A percentile compares a stretch with the other conserved stretches of the same genome.
phyloP scores from a whole-genome alignment of 495 filamentous ascomycete species.

The Penicillium paradoxum region DNA sequence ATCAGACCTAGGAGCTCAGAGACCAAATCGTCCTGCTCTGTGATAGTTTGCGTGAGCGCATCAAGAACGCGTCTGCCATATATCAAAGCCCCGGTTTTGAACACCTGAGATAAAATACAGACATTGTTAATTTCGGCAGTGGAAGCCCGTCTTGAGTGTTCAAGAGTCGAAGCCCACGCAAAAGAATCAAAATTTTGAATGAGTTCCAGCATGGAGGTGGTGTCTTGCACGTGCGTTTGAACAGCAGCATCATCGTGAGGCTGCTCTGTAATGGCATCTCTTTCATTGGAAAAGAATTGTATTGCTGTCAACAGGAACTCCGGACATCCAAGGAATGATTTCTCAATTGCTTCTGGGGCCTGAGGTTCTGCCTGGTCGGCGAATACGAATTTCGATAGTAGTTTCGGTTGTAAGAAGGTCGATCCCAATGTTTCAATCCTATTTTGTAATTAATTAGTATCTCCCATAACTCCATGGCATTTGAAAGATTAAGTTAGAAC shows the following conservation, averaged over 20 bases:
- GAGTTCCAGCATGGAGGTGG: slow-evolving; percentile 16
- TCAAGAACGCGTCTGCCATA: slow-evolving; percentile 34
- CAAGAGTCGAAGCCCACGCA: slow-evolving; percentile 26
- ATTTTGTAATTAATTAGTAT: not conserved
- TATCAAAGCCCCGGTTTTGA: slow-evolving; percentile 28
- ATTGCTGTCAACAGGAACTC: slow-evolving; percentile 34
- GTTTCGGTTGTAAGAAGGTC: slow-evolving; percentile 41
- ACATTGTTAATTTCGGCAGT: slow-evolving; percentile 21
- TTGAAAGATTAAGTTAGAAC: too few species aligned
- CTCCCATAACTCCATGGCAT: not conserved
- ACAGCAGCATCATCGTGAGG: not conserved
- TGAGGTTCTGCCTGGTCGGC: slow-evolving; percentile 11
- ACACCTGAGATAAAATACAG: slow-evolving; percentile 22
- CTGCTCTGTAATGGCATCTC: slow-evolving; percentile 27
- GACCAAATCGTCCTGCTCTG: slow-evolving; percentile 30
- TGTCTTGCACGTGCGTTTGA: slow-evolving; percentile 10
- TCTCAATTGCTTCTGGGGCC: slow-evolving; percentile 27
- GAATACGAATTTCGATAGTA: slow-evolving; percentile 23
- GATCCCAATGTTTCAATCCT: slow-evolving; percentile 41
- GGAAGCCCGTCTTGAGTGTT: slow-evolving; percentile 29
- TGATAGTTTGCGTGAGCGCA: slow-evolving; percentile 13
- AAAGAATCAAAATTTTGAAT: slow-evolving; percentile 32
- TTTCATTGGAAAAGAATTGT: slow-evolving; percentile 27
- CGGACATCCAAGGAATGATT: slow-evolving; percentile 40
- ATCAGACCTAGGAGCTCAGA: slow-evolving; percentile 42